Evolutionary conservation across 352 stramenopile species (phyloP), one percentile per base, ranked within the genome.

Genomic region (Phytophthora constricta): DNA sequence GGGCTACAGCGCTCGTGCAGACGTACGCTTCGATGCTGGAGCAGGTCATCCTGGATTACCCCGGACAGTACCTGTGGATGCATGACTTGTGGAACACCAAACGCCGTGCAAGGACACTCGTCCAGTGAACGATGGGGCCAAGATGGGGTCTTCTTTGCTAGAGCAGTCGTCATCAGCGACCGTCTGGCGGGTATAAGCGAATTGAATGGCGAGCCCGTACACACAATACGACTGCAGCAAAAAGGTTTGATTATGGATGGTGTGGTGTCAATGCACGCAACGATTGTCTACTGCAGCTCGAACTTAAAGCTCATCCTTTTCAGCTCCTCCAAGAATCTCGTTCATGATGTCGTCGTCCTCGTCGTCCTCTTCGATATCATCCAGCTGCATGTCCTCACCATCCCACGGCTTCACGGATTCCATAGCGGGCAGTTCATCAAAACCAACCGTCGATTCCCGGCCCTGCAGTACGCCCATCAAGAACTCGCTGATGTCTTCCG

Each of bases 301-400:
- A 47, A 14, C 37, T 67, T 89, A 97, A 60, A 96, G 76, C 49
- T 97, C 90, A 31, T 96, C 88, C 70, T 92, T 96, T 61, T 80
- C 70, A 16, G 59, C 74, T 10, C 57, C 70, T 27, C 80, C 81
- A 9, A 96, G 66, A 20, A 95, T 95, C 58, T 97, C 91, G 63
- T 78, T 91, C 65, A 97, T 68, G 54, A 97, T 96, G 55, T 95
- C 88, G 51, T 93, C 86, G 56, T 93, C 87, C 17, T 93, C 86
- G 52, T 96, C 86, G 26, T 93, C 86, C 3, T 93, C 87, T 49
- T 91, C 89, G 17, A 93, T 73, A 45, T 82, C 68, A 28, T 94
- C 86, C 10, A 86, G 56, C 65, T 91, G 73, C 33, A 83, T 86
- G 52, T 97, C 90, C 66, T 97, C 68, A 42, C 89, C 89, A 58